Evolutionary conservation across 106 monocot species (phyloP).

Genomic region (Xerophyta viscosa): DNA sequence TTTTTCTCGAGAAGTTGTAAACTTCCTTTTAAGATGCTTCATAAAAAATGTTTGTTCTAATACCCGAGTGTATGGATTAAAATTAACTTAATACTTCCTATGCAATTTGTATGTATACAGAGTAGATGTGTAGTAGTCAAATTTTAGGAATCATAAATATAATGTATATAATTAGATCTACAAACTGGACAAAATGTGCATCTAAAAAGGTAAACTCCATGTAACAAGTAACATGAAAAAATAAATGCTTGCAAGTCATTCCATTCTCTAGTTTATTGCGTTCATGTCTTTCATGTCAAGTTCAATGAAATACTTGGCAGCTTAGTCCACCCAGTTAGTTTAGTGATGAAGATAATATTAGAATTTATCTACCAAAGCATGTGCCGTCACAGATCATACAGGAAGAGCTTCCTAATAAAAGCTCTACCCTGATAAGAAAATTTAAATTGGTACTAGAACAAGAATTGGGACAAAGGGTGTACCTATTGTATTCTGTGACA

Average conservation of each 20-base stretch:
- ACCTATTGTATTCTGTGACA: slow-evolving; percentile 79
- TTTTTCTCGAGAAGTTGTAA: too few species aligned
- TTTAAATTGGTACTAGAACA: neutral
- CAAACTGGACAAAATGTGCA: neutral
- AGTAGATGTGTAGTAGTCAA: slow-evolving; percentile 1
- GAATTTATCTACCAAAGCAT: neutral
- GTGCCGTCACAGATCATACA: too few species aligned
- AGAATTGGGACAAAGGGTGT: neutral
- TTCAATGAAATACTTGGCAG: too few species aligned
- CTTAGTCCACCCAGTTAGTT: slow-evolving; percentile 84
- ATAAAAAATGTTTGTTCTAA: too few species aligned
- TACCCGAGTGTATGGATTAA: too few species aligned
- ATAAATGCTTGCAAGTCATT: slow-evolving; percentile 87
- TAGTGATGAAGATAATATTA: slow-evolving; percentile 66
- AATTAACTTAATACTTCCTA: too few species aligned
- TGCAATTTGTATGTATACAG: slow-evolving; percentile 40
- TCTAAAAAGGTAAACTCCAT: slow-evolving; percentile 36
- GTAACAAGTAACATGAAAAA: slow-evolving; percentile 87
- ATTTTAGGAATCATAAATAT: too few species aligned
- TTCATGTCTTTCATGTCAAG: too few species aligned
- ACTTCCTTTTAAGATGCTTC: too few species aligned
- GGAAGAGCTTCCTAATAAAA: too few species aligned
- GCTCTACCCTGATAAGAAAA: neutral
- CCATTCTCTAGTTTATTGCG: too few species aligned
- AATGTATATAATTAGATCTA: slow-evolving; percentile 6